A percentile compares a stretch with the other conserved stretches of the same genome.
Evolutionary conservation across 2,329 filamentous ascomycete genomes (phyloP).

Genomic region (Coleophoma eucalyptorum): DNA sequence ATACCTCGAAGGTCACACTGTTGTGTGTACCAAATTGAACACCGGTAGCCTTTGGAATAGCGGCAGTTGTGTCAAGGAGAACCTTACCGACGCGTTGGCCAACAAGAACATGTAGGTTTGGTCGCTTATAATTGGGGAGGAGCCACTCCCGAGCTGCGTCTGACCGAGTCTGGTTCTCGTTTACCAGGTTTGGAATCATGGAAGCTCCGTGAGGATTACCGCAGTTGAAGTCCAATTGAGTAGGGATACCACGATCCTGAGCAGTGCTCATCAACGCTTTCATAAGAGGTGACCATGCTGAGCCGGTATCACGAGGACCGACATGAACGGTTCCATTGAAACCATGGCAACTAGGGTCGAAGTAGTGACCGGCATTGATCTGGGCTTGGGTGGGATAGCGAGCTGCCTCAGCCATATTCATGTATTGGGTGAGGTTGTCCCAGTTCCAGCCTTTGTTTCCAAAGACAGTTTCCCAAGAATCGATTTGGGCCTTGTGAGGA

Average conservation of each 20-base stretch:
- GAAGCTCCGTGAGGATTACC: constrained; percentile 26
- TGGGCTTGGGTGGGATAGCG: constrained; percentile 16
- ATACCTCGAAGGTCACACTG: constrained; percentile 16
- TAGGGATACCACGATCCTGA: constrained; percentile 7
- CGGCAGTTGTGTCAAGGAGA: constrained; percentile 10
- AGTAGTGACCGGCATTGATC: constrained; percentile 18
- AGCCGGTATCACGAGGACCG: constrained; percentile 19
- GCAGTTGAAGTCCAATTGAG: constrained; percentile 14
- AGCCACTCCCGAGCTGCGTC: constrained; percentile 26
- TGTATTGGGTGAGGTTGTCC: constrained; percentile 1
- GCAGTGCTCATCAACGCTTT: constrained; percentile 20
- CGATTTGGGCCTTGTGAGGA: constrained; percentile 16
- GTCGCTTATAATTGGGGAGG: constrained; percentile 18
- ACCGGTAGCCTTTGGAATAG: constrained; percentile 13
- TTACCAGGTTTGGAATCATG: constrained; percentile 23
- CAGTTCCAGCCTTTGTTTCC: constrained; percentile 4
- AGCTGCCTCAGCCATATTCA: constrained; percentile 8
- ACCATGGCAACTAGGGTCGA: constrained; percentile 19
- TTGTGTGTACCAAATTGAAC: constrained; percentile 24
- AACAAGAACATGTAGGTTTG: constrained; percentile 16
- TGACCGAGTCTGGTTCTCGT: constrained; percentile 15
- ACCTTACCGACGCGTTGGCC: constrained; percentile 23
- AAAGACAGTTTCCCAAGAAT: constrained; percentile 7
- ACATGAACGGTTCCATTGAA: constrained; percentile 18
- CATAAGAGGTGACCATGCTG: constrained; percentile 19